phyloP scores from a whole-genome alignment of 2,329 filamentous ascomycete species.

The Cercospora nicotianae region DNA sequence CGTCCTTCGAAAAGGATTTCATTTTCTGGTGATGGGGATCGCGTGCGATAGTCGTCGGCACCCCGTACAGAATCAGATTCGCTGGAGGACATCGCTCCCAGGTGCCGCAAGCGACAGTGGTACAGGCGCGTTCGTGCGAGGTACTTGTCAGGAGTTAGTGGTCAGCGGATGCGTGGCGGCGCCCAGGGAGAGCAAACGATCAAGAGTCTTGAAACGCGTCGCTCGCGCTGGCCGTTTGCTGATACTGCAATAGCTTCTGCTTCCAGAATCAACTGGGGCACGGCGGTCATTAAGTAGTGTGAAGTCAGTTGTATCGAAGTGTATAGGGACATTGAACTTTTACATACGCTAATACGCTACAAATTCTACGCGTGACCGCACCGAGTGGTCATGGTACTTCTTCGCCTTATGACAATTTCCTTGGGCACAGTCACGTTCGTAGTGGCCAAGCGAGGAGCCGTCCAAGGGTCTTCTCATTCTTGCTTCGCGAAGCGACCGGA shows the following conservation, averaged over 20 bases:
- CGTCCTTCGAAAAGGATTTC: not conserved
- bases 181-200: not conserved
- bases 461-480: not conserved
- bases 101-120: not conserved
- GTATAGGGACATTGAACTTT: not conserved
- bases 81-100: not conserved
- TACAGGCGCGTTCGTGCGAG: not conserved
- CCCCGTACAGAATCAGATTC: not conserved
- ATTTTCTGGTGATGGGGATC: not conserved
- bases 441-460: not conserved
- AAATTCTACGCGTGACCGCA: not conserved
- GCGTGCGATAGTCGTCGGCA: no score
- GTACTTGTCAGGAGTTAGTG: not conserved
- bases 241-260: not conserved
- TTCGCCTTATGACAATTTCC: no score
- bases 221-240: not conserved
- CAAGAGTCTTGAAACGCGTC: not conserved
- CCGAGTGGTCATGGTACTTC: no score
- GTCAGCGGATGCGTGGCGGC: not conserved
- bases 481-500: not conserved
- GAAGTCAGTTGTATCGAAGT: not conserved
- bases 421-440: not conserved
- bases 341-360: not conserved
- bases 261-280: not conserved
- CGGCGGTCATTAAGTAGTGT: not conserved